Conservation (phyloP, 306 rosid genomes). For the Quercus gilva region DNA sequence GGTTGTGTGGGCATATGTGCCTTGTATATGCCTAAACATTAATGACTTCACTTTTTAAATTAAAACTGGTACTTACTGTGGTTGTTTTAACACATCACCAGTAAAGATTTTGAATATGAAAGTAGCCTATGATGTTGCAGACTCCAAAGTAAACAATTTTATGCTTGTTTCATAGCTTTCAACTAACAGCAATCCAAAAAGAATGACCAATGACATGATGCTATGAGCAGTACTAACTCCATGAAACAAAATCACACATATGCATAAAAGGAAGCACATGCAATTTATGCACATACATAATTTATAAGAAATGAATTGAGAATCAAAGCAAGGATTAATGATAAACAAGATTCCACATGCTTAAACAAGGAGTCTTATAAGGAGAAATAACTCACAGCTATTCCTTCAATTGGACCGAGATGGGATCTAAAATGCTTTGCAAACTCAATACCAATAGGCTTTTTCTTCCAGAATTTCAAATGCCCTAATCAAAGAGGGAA, state of each 20-base stretch:
- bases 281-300: neutral
- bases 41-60: neutral
- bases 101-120: neutral
- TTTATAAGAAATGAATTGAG: neutral
- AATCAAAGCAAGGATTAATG: slow-evolving; percentile 17
- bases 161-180: neutral
- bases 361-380: slow-evolving; percentile 6
- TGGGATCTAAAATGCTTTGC: slow-evolving; percentile 98
- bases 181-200: neutral
- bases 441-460: slow-evolving; percentile 79
- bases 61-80: neutral
- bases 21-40: neutral
- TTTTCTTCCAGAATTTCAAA: slow-evolving; percentile 98
- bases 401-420: slow-evolving; percentile 94
- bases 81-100: neutral
- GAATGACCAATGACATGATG: neutral
- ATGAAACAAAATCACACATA: neutral
- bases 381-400: slow-evolving; percentile 67
- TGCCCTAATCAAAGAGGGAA: slow-evolving; percentile 50
- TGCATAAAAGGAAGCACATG: neutral
- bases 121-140: neutral
- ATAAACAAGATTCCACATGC: slow-evolving; percentile 5
- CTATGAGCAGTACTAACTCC: neutral
- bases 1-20: neutral
- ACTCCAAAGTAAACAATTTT: neutral